phyloP scores from a whole-genome alignment of 495 filamentous ascomycete species.

The Elasticomyces elasticus region DNA sequence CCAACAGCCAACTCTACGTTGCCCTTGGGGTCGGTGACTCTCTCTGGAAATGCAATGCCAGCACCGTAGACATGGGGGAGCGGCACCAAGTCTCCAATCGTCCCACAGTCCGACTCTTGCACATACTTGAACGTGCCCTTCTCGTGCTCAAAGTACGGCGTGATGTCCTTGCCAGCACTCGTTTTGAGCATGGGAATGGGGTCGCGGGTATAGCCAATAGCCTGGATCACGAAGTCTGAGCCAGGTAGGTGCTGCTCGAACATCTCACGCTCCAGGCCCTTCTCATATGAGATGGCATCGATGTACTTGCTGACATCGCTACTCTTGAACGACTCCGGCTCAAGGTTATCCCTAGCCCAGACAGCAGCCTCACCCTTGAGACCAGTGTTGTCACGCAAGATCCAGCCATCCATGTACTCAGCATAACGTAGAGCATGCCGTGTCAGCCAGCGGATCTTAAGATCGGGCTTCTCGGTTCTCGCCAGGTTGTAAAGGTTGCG shows the following conservation, averaged over 20 bases:
- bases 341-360: slow-evolving; percentile 48
- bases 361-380: slow-evolving; percentile 50
- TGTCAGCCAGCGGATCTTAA: slow-evolving; percentile 53
- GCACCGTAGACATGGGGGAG: slow-evolving; percentile 47
- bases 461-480: slow-evolving; percentile 37
- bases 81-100: slow-evolving; percentile 25
- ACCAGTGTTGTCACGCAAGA: slow-evolving; percentile 53
- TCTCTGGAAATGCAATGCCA: slow-evolving; percentile 53
- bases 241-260: slow-evolving; percentile 38
- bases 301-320: slow-evolving; percentile 43
- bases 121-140: slow-evolving; percentile 39
- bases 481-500: slow-evolving; percentile 49
- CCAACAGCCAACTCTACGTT: slow-evolving; percentile 54
- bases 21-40: slow-evolving; percentile 48
- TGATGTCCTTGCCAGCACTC: slow-evolving; percentile 22
- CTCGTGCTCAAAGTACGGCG: slow-evolving; percentile 40
- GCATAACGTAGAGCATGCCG: slow-evolving; percentile 51
- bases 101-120: not conserved
- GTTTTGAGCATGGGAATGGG: slow-evolving; percentile 36
- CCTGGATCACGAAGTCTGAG: slow-evolving; percentile 45
- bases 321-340: slow-evolving; percentile 38
- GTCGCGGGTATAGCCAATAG: slow-evolving; percentile 45
- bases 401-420: slow-evolving; percentile 52
- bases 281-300: slow-evolving; percentile 40
- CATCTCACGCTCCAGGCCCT: slow-evolving; percentile 36